These are phyloP conservation scores for Pholiota microspora DNA, from an alignment of 768 basidiomycete species.

Conservation along the genomic window DNA sequence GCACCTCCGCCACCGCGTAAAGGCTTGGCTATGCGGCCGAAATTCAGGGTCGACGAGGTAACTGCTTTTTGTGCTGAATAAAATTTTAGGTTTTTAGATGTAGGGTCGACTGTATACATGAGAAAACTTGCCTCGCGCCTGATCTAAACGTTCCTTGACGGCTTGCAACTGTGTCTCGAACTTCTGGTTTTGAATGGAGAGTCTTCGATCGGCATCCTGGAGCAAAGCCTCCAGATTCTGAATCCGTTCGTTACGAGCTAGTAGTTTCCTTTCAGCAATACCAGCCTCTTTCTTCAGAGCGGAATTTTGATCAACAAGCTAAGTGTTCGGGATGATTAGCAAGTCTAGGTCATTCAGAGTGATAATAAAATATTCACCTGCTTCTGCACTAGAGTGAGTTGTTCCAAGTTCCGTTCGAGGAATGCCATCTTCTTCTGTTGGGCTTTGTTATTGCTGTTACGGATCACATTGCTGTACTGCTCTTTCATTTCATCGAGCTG, in stretches of 20 bases:
- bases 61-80: constrained; percentile 78
- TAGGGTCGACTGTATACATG: constrained; percentile 2
- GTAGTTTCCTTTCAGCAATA: constrained; percentile 92
- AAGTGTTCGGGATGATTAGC: constrained; percentile 10
- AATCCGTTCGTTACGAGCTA: constrained; percentile 97
- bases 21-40: constrained; percentile 96
- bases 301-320: constrained; percentile 99
- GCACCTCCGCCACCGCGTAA: constrained; percentile 89
- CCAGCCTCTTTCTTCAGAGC: constrained; percentile 96
- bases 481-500: constrained; percentile 98
- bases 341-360: constrained; percentile 12
- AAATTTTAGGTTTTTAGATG: constrained; percentile 9
- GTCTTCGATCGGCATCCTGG: constrained; percentile 89
- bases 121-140: constrained; percentile 73
- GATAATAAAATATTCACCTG: constrained; percentile 55
- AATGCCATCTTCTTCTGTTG: constrained; percentile 99
- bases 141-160: constrained; percentile 88
- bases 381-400: constrained; percentile 94
- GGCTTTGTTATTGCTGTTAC: constrained; percentile 96
- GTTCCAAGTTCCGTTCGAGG: constrained; percentile 94
- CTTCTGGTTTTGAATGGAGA: constrained; percentile 93
- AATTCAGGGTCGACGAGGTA: constrained; percentile 68
- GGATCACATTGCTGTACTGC: constrained; percentile 98
- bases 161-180: constrained; percentile 92
- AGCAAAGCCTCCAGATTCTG: constrained; percentile 92